Evolutionary conservation across 176 grass and related monocot species (phyloP), one percentile per base, ranked within the genome.

Genomic region (Oropetium thomaeum): DNA sequence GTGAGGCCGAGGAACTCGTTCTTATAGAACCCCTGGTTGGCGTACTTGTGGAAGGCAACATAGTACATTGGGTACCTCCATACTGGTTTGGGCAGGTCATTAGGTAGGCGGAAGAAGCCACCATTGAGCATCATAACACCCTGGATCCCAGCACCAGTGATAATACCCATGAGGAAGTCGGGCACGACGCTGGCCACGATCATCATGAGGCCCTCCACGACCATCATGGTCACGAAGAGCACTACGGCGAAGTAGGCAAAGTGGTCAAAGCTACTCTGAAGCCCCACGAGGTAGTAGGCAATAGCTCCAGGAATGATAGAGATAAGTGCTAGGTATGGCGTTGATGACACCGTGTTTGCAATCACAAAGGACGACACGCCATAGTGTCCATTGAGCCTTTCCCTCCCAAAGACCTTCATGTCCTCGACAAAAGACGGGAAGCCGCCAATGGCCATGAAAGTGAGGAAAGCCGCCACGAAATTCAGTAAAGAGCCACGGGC

Each of bases 141-240:
- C 76, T 97, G 88, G 60, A 97, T 87, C 29, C 90, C 93, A 1
- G 90, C 93, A 2, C 95, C 95, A 26, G 88, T 93, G 71, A 97
- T 97, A 48, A 97, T 97, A 23, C 95, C 95, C 95, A 93, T 97
- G 65, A 97, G 86, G 74, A 97, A 97, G 49, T 97, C 90, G 0
- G 91, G 95, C 5, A 97, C 95, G 7, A 76, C 81, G 65, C 88
- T 87, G 10, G 91, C 95, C n/a, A 97, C 88, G 27, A 89, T 91
- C 95, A 93, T 97, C 95, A 97, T 93, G 33, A 97, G 51, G 25
- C 91, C 86, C 54, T 97, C 95, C 9, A 97, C 95, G 0, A 97
- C 73, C 85, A 89, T 92, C 95, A 92, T 91, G 42, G 83, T 82
- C 45, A 79, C 73, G 83, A 87, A 93, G 16, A 97, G 83, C 38